Evolutionary conservation across 2,329 filamentous ascomycete genomes (phyloP).

Genomic region (Colletotrichum sp.): DNA sequence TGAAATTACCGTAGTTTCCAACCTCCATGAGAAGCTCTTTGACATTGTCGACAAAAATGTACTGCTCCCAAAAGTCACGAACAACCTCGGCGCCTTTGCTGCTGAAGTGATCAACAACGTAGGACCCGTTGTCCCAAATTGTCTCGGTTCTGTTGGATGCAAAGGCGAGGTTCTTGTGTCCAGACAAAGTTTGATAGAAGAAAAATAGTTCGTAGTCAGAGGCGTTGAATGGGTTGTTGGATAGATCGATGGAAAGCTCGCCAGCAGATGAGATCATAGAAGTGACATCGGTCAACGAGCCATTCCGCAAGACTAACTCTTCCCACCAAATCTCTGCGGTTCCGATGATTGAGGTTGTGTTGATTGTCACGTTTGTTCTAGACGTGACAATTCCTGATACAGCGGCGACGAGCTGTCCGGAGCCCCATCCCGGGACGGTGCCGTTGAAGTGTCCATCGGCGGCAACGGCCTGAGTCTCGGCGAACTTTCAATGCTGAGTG

Average conservation of each 20-base stretch:
- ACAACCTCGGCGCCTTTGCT: constrained; percentile 36
- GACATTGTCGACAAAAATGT: constrained; percentile 36
- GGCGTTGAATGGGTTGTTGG: neutral
- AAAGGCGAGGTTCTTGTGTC: neutral
- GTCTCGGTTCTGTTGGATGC: neutral
- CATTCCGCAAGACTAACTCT: neutral
- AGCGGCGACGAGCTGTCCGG: neutral
- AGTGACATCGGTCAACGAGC: neutral
- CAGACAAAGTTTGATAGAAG: neutral
- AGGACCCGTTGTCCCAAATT: constrained; percentile 26
- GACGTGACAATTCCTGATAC: neutral
- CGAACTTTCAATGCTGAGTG: neutral
- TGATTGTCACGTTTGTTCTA: neutral
- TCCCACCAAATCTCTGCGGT: neutral
- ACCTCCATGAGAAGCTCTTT: constrained; percentile 33
- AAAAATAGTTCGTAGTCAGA: neutral
- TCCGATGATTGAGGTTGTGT: neutral
- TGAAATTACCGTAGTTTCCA: constrained; percentile 32
- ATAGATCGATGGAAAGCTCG: neutral
- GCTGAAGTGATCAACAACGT: constrained; percentile 38
- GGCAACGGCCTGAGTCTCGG: constrained; percentile 33
- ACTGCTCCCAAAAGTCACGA: constrained; percentile 42
- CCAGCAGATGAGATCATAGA: neutral
- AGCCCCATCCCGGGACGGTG: constrained; percentile 39
- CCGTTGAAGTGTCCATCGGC: constrained; percentile 31